phyloP scores from a whole-genome alignment of 257 asterid genomes.

The Craterostigma plantagineum region DNA sequence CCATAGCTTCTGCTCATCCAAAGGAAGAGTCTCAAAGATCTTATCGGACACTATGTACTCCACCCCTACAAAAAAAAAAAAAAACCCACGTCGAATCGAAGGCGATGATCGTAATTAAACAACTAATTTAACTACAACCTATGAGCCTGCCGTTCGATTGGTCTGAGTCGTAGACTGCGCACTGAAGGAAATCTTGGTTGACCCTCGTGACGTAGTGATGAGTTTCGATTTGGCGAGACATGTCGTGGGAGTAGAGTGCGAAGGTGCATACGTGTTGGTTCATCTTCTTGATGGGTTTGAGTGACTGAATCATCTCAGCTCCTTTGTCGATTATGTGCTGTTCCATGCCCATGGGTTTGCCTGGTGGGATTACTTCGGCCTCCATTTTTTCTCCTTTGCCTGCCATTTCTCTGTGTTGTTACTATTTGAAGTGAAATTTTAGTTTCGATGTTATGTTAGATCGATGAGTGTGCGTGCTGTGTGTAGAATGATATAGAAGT shows the following conservation, averaged over 20 bases:
- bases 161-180: conserved; percentile 81
- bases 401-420: not conserved
- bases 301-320: conserved; percentile 45
- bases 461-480: too few species aligned
- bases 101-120: too few species aligned
- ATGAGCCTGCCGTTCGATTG: conserved; percentile 46
- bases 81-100: not conserved
- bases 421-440: too few species aligned
- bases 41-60: conserved; percentile 54
- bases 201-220: conserved; percentile 48
- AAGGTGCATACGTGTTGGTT: conserved; percentile 70
- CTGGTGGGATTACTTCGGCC: conserved; percentile 33
- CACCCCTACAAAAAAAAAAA: conserved; percentile 24
- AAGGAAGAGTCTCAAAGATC: conserved; percentile 34
- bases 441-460: too few species aligned
- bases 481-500: too few species aligned
- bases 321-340: conserved; percentile 53
- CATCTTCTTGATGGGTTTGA: conserved; percentile 55
- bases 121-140: conserved; percentile 16
- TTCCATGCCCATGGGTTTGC: conserved; percentile 33
- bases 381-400: not conserved
- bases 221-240: conserved; percentile 75
- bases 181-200: conserved; percentile 72
- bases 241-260: conserved; percentile 60
- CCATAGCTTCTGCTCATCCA: conserved; percentile 71